Evolutionary conservation across 148 eudicot genomes (phyloP), one percentile per base, ranked within the genome.

Genomic region (Simmondsia chinensis): DNA sequence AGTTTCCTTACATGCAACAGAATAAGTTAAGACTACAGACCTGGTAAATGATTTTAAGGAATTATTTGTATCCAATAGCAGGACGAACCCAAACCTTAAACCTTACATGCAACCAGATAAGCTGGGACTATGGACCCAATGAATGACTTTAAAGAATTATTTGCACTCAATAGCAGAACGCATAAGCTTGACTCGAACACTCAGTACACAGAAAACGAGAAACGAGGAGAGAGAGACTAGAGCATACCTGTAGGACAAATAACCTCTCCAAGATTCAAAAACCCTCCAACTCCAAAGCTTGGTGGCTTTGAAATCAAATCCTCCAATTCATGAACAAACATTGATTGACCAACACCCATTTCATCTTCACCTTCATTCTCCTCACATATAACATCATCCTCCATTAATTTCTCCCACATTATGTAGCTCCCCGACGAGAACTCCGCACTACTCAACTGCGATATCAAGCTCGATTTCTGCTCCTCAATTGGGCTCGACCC

Each of bases 381-480:
- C 46, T 73, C 83, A 11, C 52, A 54, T 14, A 75, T 69, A 68
- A 82, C 54, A 28, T 72, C 82, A 40, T 87, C 94, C 22, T 65
- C 80, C 82, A 74, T 53, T 9, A 87, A 44, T 49, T 77, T 82
- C 53, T 79, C 84, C 88, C 84, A 82, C 59, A 82, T 26, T 11
- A 79, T 42, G 29, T 59, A 71, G 47, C 50, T 73, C 38, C 69
- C 84, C 1, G 75, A 44, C 7, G 50, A 48, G 6, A 58, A 36
- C 7, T 67, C 80, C 0, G 50, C n/a, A 54, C 60, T 48, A 26
- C 47, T 43, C 8, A 48, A 64, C 45, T 48, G 71, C 0, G 72
- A 48, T 4, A 35, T 33, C 40, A 23, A 47, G 39, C 61, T 52
- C 1, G 62, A 63, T 38, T 38, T 61, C 7, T 47, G 67, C 2